phyloP scores from a whole-genome alignment of 805 yeast species.

The Wickerhamiella kurtzmanii region DNA sequence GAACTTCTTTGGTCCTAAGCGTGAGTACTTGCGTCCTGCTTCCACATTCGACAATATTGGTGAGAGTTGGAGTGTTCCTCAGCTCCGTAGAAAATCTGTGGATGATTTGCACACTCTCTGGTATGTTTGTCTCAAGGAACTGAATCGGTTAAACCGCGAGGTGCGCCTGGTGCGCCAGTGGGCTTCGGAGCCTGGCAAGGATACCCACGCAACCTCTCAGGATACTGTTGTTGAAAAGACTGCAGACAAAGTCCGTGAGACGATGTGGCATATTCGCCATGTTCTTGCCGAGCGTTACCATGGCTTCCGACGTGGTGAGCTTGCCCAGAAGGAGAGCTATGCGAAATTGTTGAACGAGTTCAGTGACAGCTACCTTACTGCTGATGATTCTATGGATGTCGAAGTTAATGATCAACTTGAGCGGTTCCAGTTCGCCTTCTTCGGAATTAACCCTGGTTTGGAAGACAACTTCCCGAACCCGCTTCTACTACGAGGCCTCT shows the following conservation, averaged over 20 bases:
- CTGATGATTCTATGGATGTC: slow-evolving; percentile 40
- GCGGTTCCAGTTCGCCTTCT: slow-evolving; percentile 69
- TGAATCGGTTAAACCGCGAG: slow-evolving; percentile 70
- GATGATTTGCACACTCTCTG: slow-evolving; percentile 86
- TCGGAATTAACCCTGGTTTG: slow-evolving; percentile 66
- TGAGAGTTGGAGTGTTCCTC: slow-evolving; percentile 78
- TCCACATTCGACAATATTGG: slow-evolving; percentile 35
- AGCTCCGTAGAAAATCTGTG: slow-evolving; percentile 78
- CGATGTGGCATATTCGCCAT: slow-evolving; percentile 73
- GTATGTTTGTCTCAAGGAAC: slow-evolving; percentile 74
- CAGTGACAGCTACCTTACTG: slow-evolving; percentile 40
- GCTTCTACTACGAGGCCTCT: slow-evolving; percentile 52
- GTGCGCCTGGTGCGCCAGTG: slow-evolving; percentile 38
- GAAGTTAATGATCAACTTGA: slow-evolving; percentile 56
- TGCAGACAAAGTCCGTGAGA: slow-evolving; percentile 36
- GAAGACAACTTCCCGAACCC: slow-evolving; percentile 46
- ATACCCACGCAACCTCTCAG: slow-evolving; percentile 8
- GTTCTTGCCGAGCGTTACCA: slow-evolving; percentile 77
- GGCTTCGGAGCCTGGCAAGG: slow-evolving; percentile 17
- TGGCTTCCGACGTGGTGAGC: slow-evolving; percentile 46
- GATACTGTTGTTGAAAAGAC: slow-evolving; percentile 22
- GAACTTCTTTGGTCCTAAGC: slow-evolving; percentile 64
- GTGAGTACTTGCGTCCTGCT: slow-evolving; percentile 45
- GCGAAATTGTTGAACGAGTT: slow-evolving; percentile 43
- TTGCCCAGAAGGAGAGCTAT: slow-evolving; percentile 30